phyloP scores from a whole-genome alignment of 2,329 filamentous ascomycete genomes.

The Aspergillus glaucus region DNA sequence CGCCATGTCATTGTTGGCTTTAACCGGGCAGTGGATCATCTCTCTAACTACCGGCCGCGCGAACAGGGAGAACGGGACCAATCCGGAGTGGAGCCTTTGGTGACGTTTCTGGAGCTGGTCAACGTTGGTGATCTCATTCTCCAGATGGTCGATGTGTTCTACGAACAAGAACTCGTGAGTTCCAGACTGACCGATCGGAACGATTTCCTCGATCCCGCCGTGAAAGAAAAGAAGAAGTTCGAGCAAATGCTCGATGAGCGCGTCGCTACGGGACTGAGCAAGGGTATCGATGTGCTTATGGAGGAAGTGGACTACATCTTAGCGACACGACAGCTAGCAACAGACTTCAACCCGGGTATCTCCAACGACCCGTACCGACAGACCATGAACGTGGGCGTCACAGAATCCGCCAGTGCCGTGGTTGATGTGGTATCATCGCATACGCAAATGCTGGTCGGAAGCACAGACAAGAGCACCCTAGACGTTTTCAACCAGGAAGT shows the following conservation, averaged over 20 bases:
- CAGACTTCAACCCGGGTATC: constrained; percentile 76
- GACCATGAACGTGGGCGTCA: constrained; percentile 56
- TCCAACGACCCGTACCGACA: constrained; percentile 27
- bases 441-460: constrained; percentile 86
- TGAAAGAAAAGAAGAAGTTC: constrained; percentile 94
- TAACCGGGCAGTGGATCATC: constrained; percentile 82
- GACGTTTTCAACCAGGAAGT: constrained; percentile 99
- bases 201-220: constrained; percentile 87
- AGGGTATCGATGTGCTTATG: constrained; percentile 97
- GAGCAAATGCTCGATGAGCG: constrained; percentile 98
- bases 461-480: constrained; percentile 94
- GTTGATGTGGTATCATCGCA: constrained; percentile 82
- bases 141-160: constrained; percentile 98
- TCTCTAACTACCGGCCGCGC: constrained; percentile 85
- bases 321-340: constrained; percentile 75
- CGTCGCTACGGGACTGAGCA: constrained; percentile 90
- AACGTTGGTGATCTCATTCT: constrained; percentile 97
- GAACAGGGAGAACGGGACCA: constrained; percentile 59
- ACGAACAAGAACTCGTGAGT: constrained; percentile 83
- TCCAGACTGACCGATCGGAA: constrained; percentile 82
- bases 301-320: constrained; percentile 95
- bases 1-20: constrained; percentile 90
- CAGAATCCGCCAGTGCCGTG: constrained; percentile 69
- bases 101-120: constrained; percentile 93
- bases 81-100: constrained; percentile 76